Percentiles rank a stretch among this genome's conserved stretches.
These are phyloP conservation scores for Penicillium sp. DNA, from an alignment of 2,329 filamentous ascomycete species.

Conservation along the genomic window DNA sequence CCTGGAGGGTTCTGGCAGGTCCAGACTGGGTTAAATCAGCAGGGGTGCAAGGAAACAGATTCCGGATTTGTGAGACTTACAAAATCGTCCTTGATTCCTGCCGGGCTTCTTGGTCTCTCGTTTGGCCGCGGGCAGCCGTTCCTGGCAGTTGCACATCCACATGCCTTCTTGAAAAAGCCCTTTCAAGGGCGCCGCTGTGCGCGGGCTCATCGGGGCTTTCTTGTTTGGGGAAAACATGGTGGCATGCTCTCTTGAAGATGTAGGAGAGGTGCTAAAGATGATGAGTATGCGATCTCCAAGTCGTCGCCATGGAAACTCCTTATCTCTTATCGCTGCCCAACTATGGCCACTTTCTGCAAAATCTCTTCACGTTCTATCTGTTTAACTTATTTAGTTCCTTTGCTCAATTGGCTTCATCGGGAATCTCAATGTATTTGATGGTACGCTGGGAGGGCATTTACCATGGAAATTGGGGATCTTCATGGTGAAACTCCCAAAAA, in stretches of 20 bases:
- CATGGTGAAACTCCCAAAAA: background rate
- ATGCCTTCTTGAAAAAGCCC: conserved; percentile 45
- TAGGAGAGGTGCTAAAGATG: background rate
- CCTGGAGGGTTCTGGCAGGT: conserved; percentile 54
- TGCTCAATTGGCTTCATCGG: background rate
- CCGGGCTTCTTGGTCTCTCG: conserved; percentile 59
- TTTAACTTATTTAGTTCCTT: background rate
- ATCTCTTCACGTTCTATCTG: background rate
- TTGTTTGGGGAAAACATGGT: conserved; percentile 28
- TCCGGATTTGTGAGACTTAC: conserved; percentile 27
- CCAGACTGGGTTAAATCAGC: conserved; percentile 44
- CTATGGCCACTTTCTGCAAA: background rate
- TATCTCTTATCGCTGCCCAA: conserved; percentile 8
- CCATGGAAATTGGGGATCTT: background rate
- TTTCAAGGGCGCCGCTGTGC: conserved; percentile 24
- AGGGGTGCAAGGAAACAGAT: background rate
- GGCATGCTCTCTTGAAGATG: background rate
- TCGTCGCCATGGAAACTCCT: conserved; percentile 26
- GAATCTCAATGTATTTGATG: background rate
- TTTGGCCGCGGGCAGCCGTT: conserved; percentile 53
- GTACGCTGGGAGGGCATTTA: background rate
- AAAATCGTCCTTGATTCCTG: conserved; percentile 56
- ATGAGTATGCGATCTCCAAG: background rate
- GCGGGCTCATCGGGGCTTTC: conserved; percentile 14
- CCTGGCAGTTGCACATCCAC: conserved; percentile 58